These are phyloP conservation scores for Blastomyces gilchristii DNA, from an alignment of 2,329 filamentous ascomycete species.

Conservation along the genomic window DNA sequence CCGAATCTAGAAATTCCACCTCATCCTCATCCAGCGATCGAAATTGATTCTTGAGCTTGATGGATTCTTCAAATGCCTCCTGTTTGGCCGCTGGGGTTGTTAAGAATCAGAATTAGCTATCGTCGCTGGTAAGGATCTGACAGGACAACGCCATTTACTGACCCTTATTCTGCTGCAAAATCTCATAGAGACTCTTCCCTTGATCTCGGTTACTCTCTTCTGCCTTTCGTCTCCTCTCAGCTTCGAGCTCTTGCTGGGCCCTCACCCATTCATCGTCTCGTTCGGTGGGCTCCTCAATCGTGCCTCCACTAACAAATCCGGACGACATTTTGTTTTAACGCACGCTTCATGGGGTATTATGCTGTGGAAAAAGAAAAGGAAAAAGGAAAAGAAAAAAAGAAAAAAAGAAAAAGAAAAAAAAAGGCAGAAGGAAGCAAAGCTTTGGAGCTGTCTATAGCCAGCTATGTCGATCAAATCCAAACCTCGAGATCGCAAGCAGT, in stretches of 20 bases:
- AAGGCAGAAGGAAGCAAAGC: not conserved
- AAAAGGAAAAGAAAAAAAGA: not conserved
- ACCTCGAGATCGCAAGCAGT: no score
- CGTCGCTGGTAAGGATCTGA: not conserved
- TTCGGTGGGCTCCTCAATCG: constrained; percentile 31
- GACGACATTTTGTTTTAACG: constrained; percentile 33
- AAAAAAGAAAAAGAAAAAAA: no score
- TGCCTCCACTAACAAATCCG: constrained; percentile 37
- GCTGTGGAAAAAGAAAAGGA: not conserved
- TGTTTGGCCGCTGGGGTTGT: constrained; percentile 36
- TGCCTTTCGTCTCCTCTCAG: constrained; percentile 36
- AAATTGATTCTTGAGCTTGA: constrained; percentile 42
- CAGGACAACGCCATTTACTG: constrained; percentile 3
- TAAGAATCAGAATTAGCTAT: constrained; percentile 5
- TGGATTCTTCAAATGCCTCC: constrained; percentile 43
- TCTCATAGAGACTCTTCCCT: constrained; percentile 41
- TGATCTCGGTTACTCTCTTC: constrained; percentile 44
- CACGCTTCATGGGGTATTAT: not conserved
- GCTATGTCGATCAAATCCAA: not conserved
- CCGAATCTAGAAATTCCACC: constrained; percentile 44
- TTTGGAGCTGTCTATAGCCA: not conserved
- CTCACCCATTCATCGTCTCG: constrained; percentile 36
- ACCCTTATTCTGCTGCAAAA: constrained; percentile 43
- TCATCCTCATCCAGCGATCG: constrained; percentile 43
- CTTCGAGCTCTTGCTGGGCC: constrained; percentile 38